A percentile compares a stretch with the other conserved stretches of the same genome.
These are phyloP conservation scores for Hypoxylon rickii DNA, from an alignment of 495 filamentous ascomycete genomes.

Conservation along the genomic window DNA sequence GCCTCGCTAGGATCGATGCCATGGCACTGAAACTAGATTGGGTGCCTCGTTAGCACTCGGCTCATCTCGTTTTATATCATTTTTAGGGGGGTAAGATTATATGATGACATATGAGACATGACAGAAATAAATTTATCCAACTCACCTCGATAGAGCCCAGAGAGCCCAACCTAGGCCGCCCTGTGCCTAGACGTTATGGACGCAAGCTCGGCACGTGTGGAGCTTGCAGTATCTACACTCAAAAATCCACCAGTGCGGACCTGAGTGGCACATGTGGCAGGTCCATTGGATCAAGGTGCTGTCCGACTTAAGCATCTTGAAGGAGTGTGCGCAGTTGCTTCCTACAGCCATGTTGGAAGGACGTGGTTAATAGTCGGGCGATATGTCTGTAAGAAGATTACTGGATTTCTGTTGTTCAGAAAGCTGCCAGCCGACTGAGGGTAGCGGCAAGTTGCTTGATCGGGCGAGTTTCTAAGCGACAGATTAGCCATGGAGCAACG, in stretches of 20 bases:
- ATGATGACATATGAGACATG: conserved; percentile 32
- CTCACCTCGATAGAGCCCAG: conserved; percentile 18
- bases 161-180: conserved; percentile 10
- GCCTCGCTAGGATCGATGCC: conserved; percentile 10
- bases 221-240: conserved; percentile 79
- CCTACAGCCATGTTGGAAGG: conserved; percentile 62
- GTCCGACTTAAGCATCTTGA: conserved; percentile 79
- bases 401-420: conserved; percentile 1
- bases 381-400: conserved; percentile 7
- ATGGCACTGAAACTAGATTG: conserved; percentile 16
- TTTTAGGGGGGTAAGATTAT: conserved; percentile 5
- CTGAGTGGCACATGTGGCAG: conserved; percentile 75
- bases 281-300: conserved; percentile 76
- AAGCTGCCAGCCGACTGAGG: conserved; percentile 4
- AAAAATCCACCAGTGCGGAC: conserved; percentile 82
- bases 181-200: conserved; percentile 55
- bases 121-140: conserved; percentile 20
- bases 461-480: conserved; percentile 10
- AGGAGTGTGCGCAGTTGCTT: conserved; percentile 67
- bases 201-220: conserved; percentile 72
- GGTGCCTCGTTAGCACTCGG: conserved; percentile 12
- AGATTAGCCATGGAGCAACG: conserved; percentile 4
- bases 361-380: conserved; percentile 13
- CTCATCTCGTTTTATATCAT: conserved; percentile 22
- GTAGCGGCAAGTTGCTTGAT: conserved; percentile 4